Conservation (phyloP, 208 protist genomes). For the Trichomonas tenax region DNA sequence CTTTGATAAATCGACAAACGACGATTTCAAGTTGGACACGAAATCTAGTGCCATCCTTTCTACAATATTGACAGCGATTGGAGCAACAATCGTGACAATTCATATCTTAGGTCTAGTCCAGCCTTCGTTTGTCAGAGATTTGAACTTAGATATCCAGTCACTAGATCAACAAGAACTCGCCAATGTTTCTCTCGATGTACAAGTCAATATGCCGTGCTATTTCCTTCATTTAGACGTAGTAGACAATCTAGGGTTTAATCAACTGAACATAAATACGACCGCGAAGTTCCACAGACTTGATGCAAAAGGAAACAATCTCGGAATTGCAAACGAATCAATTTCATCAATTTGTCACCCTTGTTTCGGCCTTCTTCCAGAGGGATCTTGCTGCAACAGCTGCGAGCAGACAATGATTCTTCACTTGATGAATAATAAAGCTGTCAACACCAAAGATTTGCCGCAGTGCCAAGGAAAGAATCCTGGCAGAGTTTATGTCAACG, state of each 20-base stretch:
- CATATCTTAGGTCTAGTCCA: not conserved
- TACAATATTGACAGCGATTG: not conserved
- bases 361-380: not conserved
- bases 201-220: not conserved
- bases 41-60: not conserved
- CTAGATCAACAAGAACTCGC: not conserved
- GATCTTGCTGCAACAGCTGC: not conserved
- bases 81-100: not conserved
- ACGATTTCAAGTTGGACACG: not conserved
- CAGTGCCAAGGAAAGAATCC: not conserved
- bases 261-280: not conserved
- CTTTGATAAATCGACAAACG: not conserved
- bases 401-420: not conserved
- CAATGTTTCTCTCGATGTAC: not conserved
- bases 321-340: not conserved
- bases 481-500: not conserved
- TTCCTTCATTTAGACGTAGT: not conserved
- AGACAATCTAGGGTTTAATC: not conserved
- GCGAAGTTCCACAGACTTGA: not conserved
- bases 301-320: not conserved
- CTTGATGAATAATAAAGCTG: not conserved
- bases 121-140: not conserved
- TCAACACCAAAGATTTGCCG: not conserved
- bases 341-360: not conserved
- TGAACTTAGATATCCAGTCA: not conserved